Evolutionary conservation across 139 green algal genomes (phyloP).

Genomic region (Tetratostichococcus sp.): DNA sequence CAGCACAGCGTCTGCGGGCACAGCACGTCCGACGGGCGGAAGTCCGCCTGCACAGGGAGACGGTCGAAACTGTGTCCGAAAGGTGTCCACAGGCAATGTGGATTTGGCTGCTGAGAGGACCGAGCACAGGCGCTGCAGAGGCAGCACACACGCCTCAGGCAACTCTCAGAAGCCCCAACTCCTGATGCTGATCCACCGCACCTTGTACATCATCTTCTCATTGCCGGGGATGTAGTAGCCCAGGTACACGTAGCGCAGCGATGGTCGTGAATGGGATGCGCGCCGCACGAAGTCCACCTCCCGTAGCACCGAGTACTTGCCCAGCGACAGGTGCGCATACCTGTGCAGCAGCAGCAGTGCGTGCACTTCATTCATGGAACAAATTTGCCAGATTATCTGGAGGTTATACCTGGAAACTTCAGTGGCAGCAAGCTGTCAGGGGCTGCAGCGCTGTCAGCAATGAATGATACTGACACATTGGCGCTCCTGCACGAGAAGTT

Average conservation of each 20-base stretch:
- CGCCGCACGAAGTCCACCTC: conserved; percentile 82
- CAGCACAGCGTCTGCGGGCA: conserved; percentile 64
- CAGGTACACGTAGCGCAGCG: conserved; percentile 88
- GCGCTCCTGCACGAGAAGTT: too few species aligned
- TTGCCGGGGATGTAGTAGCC: conserved; percentile 89
- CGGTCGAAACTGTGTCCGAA: too few species aligned
- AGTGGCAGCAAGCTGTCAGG: too few species aligned
- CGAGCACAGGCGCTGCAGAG: too few species aligned
- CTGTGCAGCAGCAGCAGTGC: neutral
- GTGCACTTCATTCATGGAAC: too few species aligned
- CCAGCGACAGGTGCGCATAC: conserved; percentile 57
- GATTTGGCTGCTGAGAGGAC: too few species aligned
- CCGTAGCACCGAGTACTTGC: conserved; percentile 59
- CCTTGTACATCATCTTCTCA: conserved; percentile 85
- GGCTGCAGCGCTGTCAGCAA: too few species aligned
- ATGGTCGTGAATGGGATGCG: conserved; percentile 15
- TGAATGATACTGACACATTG: too few species aligned
- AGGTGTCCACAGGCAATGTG: too few species aligned
- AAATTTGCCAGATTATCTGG: too few species aligned
- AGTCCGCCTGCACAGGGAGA: conserved; percentile 70
- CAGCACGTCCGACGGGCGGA: conserved; percentile 82
- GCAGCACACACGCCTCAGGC: neutral
- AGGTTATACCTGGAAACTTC: too few species aligned
- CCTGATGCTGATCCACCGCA: too few species aligned
- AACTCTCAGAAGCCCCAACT: neutral